Conservation (phyloP, 176 grass and related monocot genomes). For the Urochloa ruziziensis region DNA sequence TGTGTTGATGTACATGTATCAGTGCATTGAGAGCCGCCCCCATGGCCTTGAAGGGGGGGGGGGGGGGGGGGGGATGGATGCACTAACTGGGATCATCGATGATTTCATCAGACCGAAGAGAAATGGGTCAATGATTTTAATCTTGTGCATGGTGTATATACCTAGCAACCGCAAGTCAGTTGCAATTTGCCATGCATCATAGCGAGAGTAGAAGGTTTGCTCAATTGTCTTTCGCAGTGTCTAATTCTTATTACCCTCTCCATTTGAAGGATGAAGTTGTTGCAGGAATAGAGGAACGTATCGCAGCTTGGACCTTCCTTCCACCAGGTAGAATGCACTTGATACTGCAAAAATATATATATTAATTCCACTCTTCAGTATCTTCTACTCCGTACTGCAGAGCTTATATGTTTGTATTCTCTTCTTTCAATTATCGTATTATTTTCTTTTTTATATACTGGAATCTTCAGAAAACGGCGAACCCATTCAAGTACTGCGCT, state of each 20-base stretch:
- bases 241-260: neutral
- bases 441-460: neutral
- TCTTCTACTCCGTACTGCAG: no score
- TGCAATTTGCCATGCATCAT: neutral
- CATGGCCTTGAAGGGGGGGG: no score
- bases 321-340: constrained; percentile 37
- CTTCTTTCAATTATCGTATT: neutral
- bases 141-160: no score
- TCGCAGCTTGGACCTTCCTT: constrained; percentile 65
- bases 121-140: no score
- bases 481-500: constrained; percentile 49
- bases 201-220: neutral
- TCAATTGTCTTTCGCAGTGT: neutral
- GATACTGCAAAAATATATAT: neutral
- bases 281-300: constrained; percentile 47
- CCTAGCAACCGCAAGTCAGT: no score
- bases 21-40: no score
- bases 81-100: no score
- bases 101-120: no score
- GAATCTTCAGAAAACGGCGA: constrained; percentile 55
- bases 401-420: neutral
- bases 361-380: neutral
- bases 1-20: no score
- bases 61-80: no score
- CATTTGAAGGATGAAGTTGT: constrained; percentile 48